Conservation (phyloP, 352 stramenopile species). For the Phytopythium delawarense region DNA sequence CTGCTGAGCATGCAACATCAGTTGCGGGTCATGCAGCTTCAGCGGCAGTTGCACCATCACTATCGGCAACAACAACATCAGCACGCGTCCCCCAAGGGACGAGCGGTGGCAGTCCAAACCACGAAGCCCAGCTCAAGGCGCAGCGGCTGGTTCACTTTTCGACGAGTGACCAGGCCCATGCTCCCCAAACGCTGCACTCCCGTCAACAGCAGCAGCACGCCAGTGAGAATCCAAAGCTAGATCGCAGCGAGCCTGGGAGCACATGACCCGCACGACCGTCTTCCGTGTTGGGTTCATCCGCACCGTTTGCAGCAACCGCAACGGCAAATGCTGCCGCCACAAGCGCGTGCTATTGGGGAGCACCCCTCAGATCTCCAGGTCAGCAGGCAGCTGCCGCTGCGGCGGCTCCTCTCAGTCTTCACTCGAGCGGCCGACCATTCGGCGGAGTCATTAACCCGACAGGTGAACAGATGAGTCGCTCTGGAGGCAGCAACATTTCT, state of each 20-base stretch:
- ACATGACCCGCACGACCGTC: neutral
- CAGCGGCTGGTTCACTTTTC: conserved; percentile 44
- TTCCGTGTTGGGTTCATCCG: conserved; percentile 6
- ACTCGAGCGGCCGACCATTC: neutral
- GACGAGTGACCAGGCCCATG: conserved; percentile 1
- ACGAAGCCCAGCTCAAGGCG: conserved; percentile 42
- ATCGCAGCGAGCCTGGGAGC: neutral
- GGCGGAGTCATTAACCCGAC: conserved; percentile 36
- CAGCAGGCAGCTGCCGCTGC: neutral
- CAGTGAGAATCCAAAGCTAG: neutral
- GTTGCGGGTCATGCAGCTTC: conserved; percentile 81
- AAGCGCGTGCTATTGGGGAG: conserved; percentile 3
- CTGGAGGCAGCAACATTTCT: neutral
- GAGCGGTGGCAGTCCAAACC: conserved; percentile 36
- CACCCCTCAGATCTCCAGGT: neutral
- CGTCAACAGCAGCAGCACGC: conserved; percentile 7
- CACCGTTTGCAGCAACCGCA: conserved; percentile 18
- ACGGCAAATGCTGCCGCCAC: conserved; percentile 23
- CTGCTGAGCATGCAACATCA: conserved; percentile 86
- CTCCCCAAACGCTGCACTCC: neutral
- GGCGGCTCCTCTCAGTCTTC: neutral
- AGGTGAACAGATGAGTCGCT: neutral
- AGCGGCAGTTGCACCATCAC: conserved; percentile 41
- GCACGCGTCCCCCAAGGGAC: conserved; percentile 36
- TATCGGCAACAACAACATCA: too few relatives aligned